Evolutionary conservation across 1,284 basidiomycete genomes (phyloP), one percentile per base, ranked within the genome.

Genomic region (Malassezia yamatoensis): DNA sequence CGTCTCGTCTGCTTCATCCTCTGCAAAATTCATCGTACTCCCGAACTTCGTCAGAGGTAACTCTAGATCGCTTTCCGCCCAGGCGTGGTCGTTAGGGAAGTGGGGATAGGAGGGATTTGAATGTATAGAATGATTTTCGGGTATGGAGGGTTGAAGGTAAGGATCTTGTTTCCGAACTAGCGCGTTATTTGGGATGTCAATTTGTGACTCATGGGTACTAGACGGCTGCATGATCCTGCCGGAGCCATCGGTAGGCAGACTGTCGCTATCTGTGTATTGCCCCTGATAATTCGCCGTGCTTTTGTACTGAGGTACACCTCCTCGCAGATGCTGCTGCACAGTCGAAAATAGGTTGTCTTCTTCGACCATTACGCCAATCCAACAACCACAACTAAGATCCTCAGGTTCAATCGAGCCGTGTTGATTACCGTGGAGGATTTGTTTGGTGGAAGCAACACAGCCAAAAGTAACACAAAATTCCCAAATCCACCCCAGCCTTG

Each of bases 1-100:
- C 3, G 52, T 58, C 44, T 72, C 68, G 38, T 74, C 70, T 6
- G 66, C 52, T 47, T 72, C 68, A 49, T 72, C 64, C 29, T 72
- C 70, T 5, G 70, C 68, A 38, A 65, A 72, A 34, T 63, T 65
- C 70, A 73, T 73, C 6, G 45, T 34, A 15, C 51, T 58, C 6
- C 61, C 61, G 50, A 66, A 42, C n/a, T 39, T 43, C 24, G 55
- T 63, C 42, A 68, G 58, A 1, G 69, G 68, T 7, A 68, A 48
- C 20, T 62, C 61, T 5, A 60, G 47, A 6, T 58, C 64, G 38
- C 58, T 63, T 24, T 58, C 55, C n/a, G 53, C 62, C 54, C 54
- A 57, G 5, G n/a, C 9, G 10, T n/a, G 10, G 18, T 7, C 47
- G 16, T 49, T 43, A n/a, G 16, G 56, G 13, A 37, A 24, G 11